A percentile compares a stretch with the other conserved stretches of the same genome.
Conservation (phyloP, 225 moss, liverwort and hornwort genomes). For the Pseudoscleropodium purum region DNA sequence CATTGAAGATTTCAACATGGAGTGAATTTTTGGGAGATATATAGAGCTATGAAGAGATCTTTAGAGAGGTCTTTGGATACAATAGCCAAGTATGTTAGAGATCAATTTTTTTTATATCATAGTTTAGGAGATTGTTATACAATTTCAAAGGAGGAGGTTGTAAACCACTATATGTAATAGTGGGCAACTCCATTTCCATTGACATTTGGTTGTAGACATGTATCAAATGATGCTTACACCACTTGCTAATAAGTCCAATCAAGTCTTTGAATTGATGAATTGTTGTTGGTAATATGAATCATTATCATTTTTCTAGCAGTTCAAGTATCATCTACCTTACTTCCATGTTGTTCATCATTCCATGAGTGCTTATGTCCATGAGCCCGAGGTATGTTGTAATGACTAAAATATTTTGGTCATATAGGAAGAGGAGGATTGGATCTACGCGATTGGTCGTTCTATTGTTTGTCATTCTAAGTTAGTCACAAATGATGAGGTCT, state of each 20-base stretch:
- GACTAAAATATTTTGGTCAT: background rate
- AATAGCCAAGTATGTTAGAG: too few relatives aligned
- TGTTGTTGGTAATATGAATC: background rate
- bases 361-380: background rate
- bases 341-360: background rate
- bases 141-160: background rate
- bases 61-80: background rate
- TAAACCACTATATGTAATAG: background rate
- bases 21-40: background rate
- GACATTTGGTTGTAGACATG: background rate
- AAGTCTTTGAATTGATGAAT: background rate
- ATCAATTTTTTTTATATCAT: background rate
- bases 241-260: background rate
- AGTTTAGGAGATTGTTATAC: background rate
- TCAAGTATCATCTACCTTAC: background rate
- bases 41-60: too few relatives aligned
- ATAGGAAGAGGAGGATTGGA: conserved; percentile 94
- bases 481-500: conserved; percentile 71
- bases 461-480: conserved; percentile 81
- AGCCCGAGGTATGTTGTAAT: background rate
- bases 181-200: background rate
- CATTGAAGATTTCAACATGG: background rate
- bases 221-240: background rate
- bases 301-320: background rate
- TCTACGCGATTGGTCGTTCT: conserved; percentile 74